A percentile compares a stretch with the other conserved stretches of the same genome.
Conservation (phyloP, 495 filamentous ascomycete species). For the Parmelia sp. region DNA sequence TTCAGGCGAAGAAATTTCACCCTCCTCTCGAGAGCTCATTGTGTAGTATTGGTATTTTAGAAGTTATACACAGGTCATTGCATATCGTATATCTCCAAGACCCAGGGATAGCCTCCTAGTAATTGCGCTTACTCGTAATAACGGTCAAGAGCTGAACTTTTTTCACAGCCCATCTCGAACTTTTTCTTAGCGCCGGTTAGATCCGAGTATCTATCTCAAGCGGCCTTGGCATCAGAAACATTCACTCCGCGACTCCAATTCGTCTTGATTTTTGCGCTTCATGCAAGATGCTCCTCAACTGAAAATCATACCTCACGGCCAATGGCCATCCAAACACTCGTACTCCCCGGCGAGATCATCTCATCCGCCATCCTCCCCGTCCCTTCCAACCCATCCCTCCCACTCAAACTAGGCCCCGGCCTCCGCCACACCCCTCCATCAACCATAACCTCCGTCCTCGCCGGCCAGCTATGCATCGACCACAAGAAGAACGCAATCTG, state of each 20-base stretch:
- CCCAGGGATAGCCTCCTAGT: too few relatives aligned
- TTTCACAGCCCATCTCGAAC: conserved; percentile 3
- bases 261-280: background rate
- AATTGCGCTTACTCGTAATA: background rate
- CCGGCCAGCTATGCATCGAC: conserved; percentile 74
- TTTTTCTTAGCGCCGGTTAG: conserved; percentile 25
- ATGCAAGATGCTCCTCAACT: background rate
- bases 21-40: conserved; percentile 9
- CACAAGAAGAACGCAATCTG: conserved; percentile 71
- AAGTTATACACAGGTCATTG: background rate
- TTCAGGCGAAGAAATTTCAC: conserved; percentile 11
- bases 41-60: background rate
- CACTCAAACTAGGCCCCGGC: conserved; percentile 80
- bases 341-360: conserved; percentile 76
- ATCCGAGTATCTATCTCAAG: conserved; percentile 16
- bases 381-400: conserved; percentile 54
- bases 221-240: background rate
- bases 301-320: background rate
- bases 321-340: conserved; percentile 45
- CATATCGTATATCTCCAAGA: too few relatives aligned
- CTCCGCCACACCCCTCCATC: conserved; percentile 65
- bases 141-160: background rate
- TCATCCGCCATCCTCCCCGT: conserved; percentile 51
- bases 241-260: background rate
- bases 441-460: conserved; percentile 64